phyloP scores from a whole-genome alignment of 345 rosid species.

The Psidium friedrichsthalianum region DNA sequence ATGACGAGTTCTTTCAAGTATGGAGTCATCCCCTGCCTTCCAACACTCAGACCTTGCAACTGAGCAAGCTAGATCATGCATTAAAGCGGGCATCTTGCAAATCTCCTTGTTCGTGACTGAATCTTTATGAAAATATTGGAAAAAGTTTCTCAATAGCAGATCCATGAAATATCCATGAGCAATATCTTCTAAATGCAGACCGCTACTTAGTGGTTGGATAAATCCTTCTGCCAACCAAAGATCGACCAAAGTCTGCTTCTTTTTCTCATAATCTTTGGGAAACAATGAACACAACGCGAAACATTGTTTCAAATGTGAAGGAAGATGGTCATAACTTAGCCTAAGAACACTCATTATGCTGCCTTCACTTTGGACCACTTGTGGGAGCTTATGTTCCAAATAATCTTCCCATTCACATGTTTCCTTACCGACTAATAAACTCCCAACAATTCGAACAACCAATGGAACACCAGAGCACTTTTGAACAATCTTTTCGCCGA shows the following conservation, averaged over 20 bases:
- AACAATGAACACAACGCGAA: neutral
- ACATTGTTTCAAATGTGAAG: neutral
- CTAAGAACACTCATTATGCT: fast-evolving
- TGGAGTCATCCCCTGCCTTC: neutral
- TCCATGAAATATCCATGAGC: neutral
- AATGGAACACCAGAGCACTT: no score
- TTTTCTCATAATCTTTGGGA: neutral
- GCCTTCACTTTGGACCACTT: neutral
- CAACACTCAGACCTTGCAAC: neutral
- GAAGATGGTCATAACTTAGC: neutral
- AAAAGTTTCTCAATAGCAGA: neutral
- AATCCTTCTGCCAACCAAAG: neutral
- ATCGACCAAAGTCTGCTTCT: neutral
- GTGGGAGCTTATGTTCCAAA: no score
- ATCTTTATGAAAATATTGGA: neutral
- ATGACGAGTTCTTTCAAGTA: neutral
- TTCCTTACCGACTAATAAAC: no score
- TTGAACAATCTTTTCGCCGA: no score
- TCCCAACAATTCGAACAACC: no score
- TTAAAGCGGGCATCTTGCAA: neutral
- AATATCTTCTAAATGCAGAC: neutral
- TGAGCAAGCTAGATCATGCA: neutral
- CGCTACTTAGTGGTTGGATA: neutral
- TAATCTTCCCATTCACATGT: no score
- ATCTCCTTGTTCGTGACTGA: neutral